These are phyloP conservation scores for Coriolopsis trogii DNA, from an alignment of 1,284 basidiomycete genomes.

Conservation along the genomic window DNA sequence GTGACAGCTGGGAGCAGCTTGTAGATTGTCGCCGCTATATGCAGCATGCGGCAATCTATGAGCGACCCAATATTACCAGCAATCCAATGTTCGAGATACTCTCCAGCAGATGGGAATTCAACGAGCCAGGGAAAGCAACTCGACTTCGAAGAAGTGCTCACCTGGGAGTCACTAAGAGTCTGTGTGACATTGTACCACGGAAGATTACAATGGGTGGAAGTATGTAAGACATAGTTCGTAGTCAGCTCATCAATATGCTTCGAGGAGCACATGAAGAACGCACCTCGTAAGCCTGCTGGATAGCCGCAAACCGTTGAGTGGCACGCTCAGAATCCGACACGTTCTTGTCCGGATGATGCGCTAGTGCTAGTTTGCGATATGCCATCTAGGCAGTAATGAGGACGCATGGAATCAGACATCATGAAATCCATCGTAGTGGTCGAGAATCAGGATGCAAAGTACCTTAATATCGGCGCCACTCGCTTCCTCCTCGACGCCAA, in stretches of 20 bases:
- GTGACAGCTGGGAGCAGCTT: too few species aligned
- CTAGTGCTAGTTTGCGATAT: conserved; percentile 71
- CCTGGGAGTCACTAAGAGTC: conserved; percentile 85
- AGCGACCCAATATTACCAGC: too few species aligned
- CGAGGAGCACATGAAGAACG: neutral
- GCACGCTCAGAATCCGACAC: conserved; percentile 81
- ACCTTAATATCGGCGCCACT: conserved; percentile 15
- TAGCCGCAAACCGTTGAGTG: conserved; percentile 83
- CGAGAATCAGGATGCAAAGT: neutral
- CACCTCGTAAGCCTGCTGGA: conserved; percentile 97
- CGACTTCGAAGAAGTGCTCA: too few species aligned
- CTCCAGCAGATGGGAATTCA: too few species aligned
- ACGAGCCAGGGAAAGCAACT: too few species aligned
- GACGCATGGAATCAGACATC: neutral
- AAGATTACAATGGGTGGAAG: too few species aligned
- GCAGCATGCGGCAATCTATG: too few species aligned
- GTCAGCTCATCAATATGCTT: neutral
- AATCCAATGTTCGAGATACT: too few species aligned
- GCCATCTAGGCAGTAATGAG: neutral
- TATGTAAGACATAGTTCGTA: too few species aligned
- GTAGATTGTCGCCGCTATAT: too few species aligned
- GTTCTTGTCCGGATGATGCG: conserved; percentile 93
- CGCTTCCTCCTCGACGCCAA: conserved; percentile 9
- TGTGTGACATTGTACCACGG: conserved; percentile 65
- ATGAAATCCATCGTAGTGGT: too few species aligned